These are phyloP conservation scores for Dillenia suffruticosa DNA, from an alignment of 164 flowering plant genomes.

Conservation along the genomic window DNA sequence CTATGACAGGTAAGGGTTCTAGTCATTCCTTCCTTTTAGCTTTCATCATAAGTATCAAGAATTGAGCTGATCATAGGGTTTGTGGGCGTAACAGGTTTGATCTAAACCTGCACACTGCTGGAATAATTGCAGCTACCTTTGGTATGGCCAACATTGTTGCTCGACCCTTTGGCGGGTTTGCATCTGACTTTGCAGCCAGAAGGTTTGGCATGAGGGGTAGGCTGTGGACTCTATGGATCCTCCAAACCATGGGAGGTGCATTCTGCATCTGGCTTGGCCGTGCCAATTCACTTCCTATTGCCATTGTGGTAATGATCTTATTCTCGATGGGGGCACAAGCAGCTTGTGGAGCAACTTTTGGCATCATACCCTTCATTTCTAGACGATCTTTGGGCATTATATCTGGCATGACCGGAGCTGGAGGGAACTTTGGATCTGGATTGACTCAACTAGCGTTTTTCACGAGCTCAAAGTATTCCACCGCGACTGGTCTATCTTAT, in stretches of 20 bases:
- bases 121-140: slow-evolving; percentile 61
- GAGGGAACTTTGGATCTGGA: slow-evolving; percentile 78
- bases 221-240: slow-evolving; percentile 66
- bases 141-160: slow-evolving; percentile 76
- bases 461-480: slow-evolving; percentile 42
- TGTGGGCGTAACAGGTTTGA: slow-evolving; percentile 30
- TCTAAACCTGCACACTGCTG: slow-evolving; percentile 75
- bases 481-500: slow-evolving; percentile 41
- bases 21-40: not conserved
- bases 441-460: slow-evolving; percentile 70
- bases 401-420: slow-evolving; percentile 78
- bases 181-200: slow-evolving; percentile 49
- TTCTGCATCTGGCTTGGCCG: slow-evolving; percentile 74
- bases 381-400: slow-evolving; percentile 68
- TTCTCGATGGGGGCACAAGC: slow-evolving; percentile 77
- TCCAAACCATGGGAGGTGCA: slow-evolving; percentile 66
- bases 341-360: slow-evolving; percentile 74
- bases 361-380: slow-evolving; percentile 70
- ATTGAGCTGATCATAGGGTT: no score
- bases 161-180: slow-evolving; percentile 66
- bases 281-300: slow-evolving; percentile 48
- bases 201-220: slow-evolving; percentile 67
- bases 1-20: slow-evolving; percentile 38
- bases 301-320: slow-evolving; percentile 56
- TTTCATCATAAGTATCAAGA: not conserved